Evolutionary conservation across 129 eudicot genomes (phyloP), one percentile per base, ranked within the genome.

Genomic region (Kitagawia praeruptora): DNA sequence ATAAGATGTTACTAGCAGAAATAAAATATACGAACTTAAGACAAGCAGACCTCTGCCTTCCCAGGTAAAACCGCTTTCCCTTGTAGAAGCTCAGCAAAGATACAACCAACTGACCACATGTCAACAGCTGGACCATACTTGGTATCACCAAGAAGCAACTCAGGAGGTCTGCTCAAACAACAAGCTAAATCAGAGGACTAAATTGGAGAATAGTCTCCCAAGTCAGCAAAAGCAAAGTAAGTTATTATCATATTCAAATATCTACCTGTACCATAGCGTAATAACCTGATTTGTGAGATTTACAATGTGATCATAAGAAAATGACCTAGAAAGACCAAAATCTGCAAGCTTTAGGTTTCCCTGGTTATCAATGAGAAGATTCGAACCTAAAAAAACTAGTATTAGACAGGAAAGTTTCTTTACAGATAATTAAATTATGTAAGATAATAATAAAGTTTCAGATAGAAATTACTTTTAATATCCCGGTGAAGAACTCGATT

Each of bases 91-190:
- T 93, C 98, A 75, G 96, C 98, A 82, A 93, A 93, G 67, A 93
- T 88, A 77, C 98, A 93, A 37, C 98, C 98, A 80, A 92, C 97
- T 73, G 97, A 91, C 97, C 98, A 93, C 93, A 94, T 89, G 85
- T 94, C 98, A 81, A 94, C 96, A 83, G 97, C 87, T 40, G 97
- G 97, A 73, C 97, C 97, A 80, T 94, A 94, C 80, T 81, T 91
- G 46, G 98, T 94, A 77, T 92, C 93, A 80, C 98, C 98, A 79
- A 94, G 97, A 78, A 94, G 89, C 89, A 91, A 89, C 82, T 93
- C 98, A 40, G 97, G 98, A 83, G 98, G 98, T 85, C 98, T 93
- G 85, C 45, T 78, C 77, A 86, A 83, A 79, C 81, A 77, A 85
- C 48, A 76, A 82, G 72, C 70, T 27, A 73, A 79, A 70, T 77